Evolutionary conservation across 169 alveolate genomes (phyloP).

Genomic region (Theileria sp.): DNA sequence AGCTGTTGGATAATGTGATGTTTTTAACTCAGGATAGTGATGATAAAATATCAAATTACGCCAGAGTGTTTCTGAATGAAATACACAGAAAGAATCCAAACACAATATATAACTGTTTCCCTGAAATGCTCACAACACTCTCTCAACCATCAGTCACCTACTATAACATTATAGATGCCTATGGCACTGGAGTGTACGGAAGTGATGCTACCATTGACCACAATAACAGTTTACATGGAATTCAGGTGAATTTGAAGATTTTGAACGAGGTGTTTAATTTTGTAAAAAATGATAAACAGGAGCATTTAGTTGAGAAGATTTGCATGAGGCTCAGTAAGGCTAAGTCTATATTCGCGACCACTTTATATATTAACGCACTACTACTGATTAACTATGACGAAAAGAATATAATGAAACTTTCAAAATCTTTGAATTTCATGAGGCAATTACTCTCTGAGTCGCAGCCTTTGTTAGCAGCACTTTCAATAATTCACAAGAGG

Average conservation of each 20-base stretch:
- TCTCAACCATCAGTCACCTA: conserved; percentile 33
- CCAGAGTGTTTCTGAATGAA: conserved; percentile 70
- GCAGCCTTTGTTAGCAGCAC: conserved; percentile 44
- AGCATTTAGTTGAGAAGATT: conserved; percentile 57
- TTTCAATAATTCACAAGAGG: conserved; percentile 44
- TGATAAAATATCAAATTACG: conserved; percentile 65
- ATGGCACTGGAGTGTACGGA: neutral
- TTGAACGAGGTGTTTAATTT: conserved; percentile 48
- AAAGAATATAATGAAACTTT: conserved; percentile 41
- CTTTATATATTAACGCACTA: conserved; percentile 44
- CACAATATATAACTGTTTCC: conserved; percentile 66
- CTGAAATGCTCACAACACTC: conserved; percentile 64
- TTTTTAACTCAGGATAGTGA: conserved; percentile 69
- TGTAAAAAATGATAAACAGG: conserved; percentile 42
- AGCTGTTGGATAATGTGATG: conserved; percentile 72
- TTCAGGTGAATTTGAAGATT: conserved; percentile 27
- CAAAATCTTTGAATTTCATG: conserved; percentile 37
- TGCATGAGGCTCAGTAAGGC: conserved; percentile 47
- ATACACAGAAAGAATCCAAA: conserved; percentile 63
- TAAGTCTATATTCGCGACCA: conserved; percentile 19
- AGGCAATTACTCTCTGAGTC: conserved; percentile 40
- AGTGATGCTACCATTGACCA: neutral
- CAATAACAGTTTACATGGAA: neutral
- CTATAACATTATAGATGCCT: neutral
- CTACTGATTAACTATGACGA: conserved; percentile 50